Base-by-base conservation (phyloP, 2,329 filamentous ascomycete species). In the Penicillium polonicum region DNA sequence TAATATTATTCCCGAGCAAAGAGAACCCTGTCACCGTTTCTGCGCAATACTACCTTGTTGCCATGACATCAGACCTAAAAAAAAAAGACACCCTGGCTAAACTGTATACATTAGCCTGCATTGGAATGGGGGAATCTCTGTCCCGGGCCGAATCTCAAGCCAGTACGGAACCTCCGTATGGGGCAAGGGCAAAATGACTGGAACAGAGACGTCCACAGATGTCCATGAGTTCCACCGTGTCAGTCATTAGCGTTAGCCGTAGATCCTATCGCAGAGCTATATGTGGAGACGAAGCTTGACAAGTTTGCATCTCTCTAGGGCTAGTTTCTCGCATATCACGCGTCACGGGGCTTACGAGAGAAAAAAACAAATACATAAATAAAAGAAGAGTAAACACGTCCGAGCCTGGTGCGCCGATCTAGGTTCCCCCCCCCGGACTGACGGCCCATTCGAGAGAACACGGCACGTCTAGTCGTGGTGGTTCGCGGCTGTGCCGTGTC, bases 121-220 rank as follows among this genome's bases (percentile, higher is more conserved):
- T 36, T 45, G 35, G 36, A 61, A 48, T 51, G 55, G 57, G 48
- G 31, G 25, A 54, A 52, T 41, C 48, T 50, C 33, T 52, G 31
- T 55, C 44, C 55, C 57, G 62, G 62, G 50, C 63, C 60, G 60
- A 65, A 58, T 63, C 58, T 51, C 50, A 59, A 55, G 60, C 42
- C 33, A 27, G 7, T 8, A 51, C 25, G 8, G 13, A 38, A 29
- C 9, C 48, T 21, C 48, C 48, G 25, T 39, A 21, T 15, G 4
- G 31, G 19, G 23, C 12, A 43, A 35, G 27, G 35, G 39, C 35
- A 42, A 42, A 44, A 41, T 50, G 45, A 51, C 33, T 39, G 52
- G 25, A 41, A 33, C 12, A 12, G 21, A 44, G 38, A 46, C 39
- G 50, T 33, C 45, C 33, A 58, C 39, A 57, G 43, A 25, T 19